Evolutionary conservation across 352 stramenopile genomes (phyloP).

Genomic region (Phytophthora vignae): DNA sequence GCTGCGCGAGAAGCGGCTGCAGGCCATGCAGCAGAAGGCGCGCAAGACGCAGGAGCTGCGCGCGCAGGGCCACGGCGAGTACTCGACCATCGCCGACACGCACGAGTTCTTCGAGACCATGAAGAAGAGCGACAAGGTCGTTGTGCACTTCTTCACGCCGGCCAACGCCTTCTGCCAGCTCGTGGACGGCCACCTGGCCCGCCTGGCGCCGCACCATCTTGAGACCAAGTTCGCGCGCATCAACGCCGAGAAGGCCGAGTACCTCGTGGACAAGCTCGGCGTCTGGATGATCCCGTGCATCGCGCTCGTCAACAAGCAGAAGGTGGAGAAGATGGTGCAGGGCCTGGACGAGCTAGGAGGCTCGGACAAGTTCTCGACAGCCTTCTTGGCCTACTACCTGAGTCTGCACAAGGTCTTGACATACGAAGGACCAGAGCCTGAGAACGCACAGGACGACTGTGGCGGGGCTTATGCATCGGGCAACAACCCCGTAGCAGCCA

Average conservation of each 20-base stretch:
- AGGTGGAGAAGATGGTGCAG: conserved; percentile 96
- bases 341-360: conserved; percentile 96
- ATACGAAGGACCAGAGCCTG: conserved; percentile 92
- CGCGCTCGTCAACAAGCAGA: conserved; percentile 93
- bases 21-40: conserved; percentile 81
- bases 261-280: conserved; percentile 96
- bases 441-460: conserved; percentile 70
- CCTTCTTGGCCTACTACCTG: conserved; percentile 93
- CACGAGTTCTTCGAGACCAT: conserved; percentile 96
- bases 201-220: conserved; percentile 91
- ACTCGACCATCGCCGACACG: conserved; percentile 91
- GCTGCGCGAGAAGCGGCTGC: conserved; percentile 79
- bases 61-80: conserved; percentile 86
- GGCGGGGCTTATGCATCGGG: conserved; percentile 55
- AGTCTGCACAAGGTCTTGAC: conserved; percentile 95
- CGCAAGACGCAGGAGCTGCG: conserved; percentile 78
- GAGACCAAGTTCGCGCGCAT: conserved; percentile 97
- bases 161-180: conserved; percentile 94
- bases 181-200: conserved; percentile 93
- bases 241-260: conserved; percentile 97
- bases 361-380: conserved; percentile 93
- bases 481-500: conserved; percentile 40
- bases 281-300: conserved; percentile 97
- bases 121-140: conserved; percentile 91
- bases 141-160: conserved; percentile 97